These are phyloP conservation scores for Aspergillus campestris DNA, from an alignment of 495 filamentous ascomycete species.

Conservation along the genomic window DNA sequence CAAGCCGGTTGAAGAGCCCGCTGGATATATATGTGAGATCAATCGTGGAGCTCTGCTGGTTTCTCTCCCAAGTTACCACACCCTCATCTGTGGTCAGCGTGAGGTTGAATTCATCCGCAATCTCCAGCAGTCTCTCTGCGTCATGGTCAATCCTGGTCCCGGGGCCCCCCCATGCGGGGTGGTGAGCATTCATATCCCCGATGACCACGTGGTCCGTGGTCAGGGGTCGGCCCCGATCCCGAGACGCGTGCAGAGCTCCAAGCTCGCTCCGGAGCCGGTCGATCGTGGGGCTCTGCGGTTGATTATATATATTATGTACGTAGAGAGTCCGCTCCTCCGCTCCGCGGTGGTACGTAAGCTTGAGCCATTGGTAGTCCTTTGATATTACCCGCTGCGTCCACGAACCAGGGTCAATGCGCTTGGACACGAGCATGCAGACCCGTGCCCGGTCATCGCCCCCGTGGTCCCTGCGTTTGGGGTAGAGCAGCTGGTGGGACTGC, in stretches of 20 bases:
- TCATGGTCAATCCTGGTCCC: background rate
- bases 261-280: no score
- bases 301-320: constrained; percentile 6
- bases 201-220: constrained; percentile 6
- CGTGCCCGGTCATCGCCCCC: background rate
- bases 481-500: constrained; percentile 7
- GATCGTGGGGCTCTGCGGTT: no score
- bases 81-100: no score
- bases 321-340: background rate
- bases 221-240: no score
- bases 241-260: no score
- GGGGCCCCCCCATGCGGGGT: constrained; percentile 9
- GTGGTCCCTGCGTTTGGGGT: background rate
- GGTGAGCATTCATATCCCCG: constrained; percentile 19
- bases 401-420: background rate
- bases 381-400: background rate
- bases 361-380: background rate
- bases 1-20: no score
- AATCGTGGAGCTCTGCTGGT: no score
- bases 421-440: constrained; percentile 5
- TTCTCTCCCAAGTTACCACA: no score
- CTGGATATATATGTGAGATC: no score
- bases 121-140: no score
- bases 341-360: background rate
- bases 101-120: no score